Evolutionary conservation across 371 early-diverging fungal genomes (phyloP), one percentile per base, ranked within the genome.

Genomic region (Mortierella sp.): DNA sequence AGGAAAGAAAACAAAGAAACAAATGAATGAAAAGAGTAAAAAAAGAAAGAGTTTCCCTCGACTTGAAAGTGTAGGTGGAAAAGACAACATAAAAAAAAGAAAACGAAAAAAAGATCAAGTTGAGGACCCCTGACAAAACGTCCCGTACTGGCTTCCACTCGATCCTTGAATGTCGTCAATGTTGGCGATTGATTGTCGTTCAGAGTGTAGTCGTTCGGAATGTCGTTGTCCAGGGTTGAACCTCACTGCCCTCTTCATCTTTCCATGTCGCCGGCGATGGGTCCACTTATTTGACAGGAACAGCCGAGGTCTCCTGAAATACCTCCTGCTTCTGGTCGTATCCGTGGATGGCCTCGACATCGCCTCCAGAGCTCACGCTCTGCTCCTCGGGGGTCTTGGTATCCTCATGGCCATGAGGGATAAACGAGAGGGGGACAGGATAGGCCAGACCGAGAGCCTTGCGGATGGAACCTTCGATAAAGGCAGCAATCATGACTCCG

Each of bases 401-500:
- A 14, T 37, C 68, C 14, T 19, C 66, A 40, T 48, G 75, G 8
- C 67, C 71, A 43, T 75, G 73, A 14, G 76, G 79, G 34, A 72
- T 70, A 19, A 72, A 19, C 37, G 19, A 40, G 68, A 79, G 37
- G 24, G 79, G 86, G 14, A 86, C 70, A 14, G 86, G 86, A 53
- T 75, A 86, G 10, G 70, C 65, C 50, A 79, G 14, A 9, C 86
- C 86, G 48, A 40, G 61, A 19, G 86, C 26, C 68, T 85, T 85
- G 50, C 86, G 86, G 43, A 86, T 68, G 40, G 29, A 68, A 24
- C 79, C 61, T 63, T 89, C 90, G 14, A 81, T 64, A 1, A 26
- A 76, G 19, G 78, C 77, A 0, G 74, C 85, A 26, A 88, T 9
- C 10, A 76, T 55, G 37, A 87, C 78, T n/a, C 90, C 88, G 43